Evolutionary conservation across 495 filamentous ascomycete species (phyloP), one percentile per base, ranked within the genome.

Genomic region (Trichoderma reesei): DNA sequence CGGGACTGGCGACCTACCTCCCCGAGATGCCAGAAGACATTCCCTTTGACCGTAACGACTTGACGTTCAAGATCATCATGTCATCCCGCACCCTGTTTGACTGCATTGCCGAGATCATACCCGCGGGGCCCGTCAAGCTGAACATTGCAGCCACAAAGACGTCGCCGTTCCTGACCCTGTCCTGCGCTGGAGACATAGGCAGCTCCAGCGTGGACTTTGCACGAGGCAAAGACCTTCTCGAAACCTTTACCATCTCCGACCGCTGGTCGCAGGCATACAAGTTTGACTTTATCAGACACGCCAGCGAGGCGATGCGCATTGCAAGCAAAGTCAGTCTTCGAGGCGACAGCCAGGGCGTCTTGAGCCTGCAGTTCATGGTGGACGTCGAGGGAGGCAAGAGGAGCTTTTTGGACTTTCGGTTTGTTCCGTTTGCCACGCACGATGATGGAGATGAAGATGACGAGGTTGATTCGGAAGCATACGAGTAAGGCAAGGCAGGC

Each of bases 351-450:
- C 88, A 91, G 72, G 94, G 94, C 0, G 92, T 98, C 16, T 74
- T 98, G 66, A 97, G 90, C 73, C 77, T 98, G 70, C 94, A 98
- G 74, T 96, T 98, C 68, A 95, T 98, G 91, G 87, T 98, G 41
- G 91, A 96, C 72, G 75, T 89, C 14, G 85, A 87, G 64, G 83
- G 84, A 63, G 76, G 69, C 18, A 36, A 64, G 4, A 65, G 67
- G 14, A 71, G 76, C 63, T 82, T 80, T 65, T 72, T 82, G 54
- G 78, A 80, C 66, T 82, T 82, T 67, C 72, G 76, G 36, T 80
- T 82, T 69, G 76, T 82, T 61, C 79, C 79, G 41, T 82, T 79
- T 65, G 74, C 75, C 48, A 69, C 68, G 3, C 69, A 73, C 16
- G 70, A 72, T 61, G 69, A 72, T 20, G 71, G 73, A 5, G 74